Percentiles rank a stretch among this genome's conserved stretches.
phyloP scores from a whole-genome alignment of 345 rosid species.

The Bruguiera sexangula region DNA sequence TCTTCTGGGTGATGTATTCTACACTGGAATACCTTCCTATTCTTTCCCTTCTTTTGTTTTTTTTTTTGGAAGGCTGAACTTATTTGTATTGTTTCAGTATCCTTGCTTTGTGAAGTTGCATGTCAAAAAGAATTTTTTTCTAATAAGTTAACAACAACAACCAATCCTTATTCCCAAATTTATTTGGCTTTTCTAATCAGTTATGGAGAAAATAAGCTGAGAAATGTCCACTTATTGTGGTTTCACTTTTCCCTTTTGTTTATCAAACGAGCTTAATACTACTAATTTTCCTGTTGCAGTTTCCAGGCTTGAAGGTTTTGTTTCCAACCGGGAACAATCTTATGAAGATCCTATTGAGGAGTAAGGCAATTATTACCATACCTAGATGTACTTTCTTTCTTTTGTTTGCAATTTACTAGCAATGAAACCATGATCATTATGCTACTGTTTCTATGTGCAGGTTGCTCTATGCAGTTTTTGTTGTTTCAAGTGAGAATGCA shows the following conservation, averaged over 20 bases:
- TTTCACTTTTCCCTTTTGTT: slow-evolving; percentile 20
- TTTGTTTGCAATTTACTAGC: slow-evolving; percentile 12
- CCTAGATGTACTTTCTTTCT: slow-evolving; percentile 15
- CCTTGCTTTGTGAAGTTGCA: too few relatives aligned
- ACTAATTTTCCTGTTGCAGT: slow-evolving; percentile 44
- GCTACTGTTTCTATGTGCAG: slow-evolving; percentile 37
- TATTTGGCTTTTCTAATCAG: too few relatives aligned
- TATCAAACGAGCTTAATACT: slow-evolving; percentile 13
- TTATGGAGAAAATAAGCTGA: not conserved
- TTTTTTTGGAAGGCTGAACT: not conserved
- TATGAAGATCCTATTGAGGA: slow-evolving; percentile 99
- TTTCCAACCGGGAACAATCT: slow-evolving; percentile 96
- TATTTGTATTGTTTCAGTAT: not conserved
- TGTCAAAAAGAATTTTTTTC: too few relatives aligned
- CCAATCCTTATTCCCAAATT: too few relatives aligned
- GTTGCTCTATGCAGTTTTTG: slow-evolving; percentile 91
- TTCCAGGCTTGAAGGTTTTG: slow-evolving; percentile 97
- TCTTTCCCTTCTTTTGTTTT: too few relatives aligned
- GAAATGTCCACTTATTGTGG: not conserved
- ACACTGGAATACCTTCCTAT: too few relatives aligned
- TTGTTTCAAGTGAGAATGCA: slow-evolving; percentile 93
- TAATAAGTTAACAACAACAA: too few relatives aligned
- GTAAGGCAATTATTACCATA: slow-evolving; percentile 47
- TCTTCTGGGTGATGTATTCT: too few relatives aligned
- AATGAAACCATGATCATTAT: slow-evolving; percentile 17